Evolutionary conservation across 805 yeast species (phyloP), one percentile per base, ranked within the genome.

Genomic region (Metschnikowia similis): DNA sequence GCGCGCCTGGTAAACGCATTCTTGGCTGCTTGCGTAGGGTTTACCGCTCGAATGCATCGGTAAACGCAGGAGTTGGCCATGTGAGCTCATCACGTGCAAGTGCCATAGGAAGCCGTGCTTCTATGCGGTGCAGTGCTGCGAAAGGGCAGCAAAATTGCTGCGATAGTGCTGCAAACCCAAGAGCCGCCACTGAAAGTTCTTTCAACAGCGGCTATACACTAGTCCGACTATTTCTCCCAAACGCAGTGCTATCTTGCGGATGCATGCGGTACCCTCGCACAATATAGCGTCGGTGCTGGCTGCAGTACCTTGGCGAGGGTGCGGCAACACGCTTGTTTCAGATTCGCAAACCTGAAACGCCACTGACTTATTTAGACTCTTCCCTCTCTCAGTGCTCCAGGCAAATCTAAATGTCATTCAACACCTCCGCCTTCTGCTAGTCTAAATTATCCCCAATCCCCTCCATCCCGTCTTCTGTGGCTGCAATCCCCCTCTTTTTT

Each of bases 311-410:
- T 31, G 43, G 31, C 35, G 53, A 41, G 17, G 41, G 53, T 51
- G 48, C 49, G 31, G 51, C 40, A 41, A 45, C 47, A 48, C 48
- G 42, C 44, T 49, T 53, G 58, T 55, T 55, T 55, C 58, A 55
- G 53, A 38, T 50, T 36, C 35, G 39, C 41, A 14, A 29, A 51
- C 34, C 55, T 55, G 56, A 55, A 55, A 55, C 59, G 36, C 35
- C 39, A 53, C 40, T 31, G 37, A 35, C 51, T 45, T 52, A 49
- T 55, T 51, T 55, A 50, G 56, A 34, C 48, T 13, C 52, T 47
- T 17, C 29, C 37, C 34, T 41, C 45, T 44, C 53, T 44, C 48
- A 17, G 34, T 21, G 45, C 35, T 38, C 41, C 34, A 13, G 30
- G 16, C 40, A 8, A 26, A 43, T 7, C 45, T 41, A 27, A 41